Base-by-base conservation (phyloP, 805 yeast genomes). In the Ogataea trehaloabstinens region DNA sequence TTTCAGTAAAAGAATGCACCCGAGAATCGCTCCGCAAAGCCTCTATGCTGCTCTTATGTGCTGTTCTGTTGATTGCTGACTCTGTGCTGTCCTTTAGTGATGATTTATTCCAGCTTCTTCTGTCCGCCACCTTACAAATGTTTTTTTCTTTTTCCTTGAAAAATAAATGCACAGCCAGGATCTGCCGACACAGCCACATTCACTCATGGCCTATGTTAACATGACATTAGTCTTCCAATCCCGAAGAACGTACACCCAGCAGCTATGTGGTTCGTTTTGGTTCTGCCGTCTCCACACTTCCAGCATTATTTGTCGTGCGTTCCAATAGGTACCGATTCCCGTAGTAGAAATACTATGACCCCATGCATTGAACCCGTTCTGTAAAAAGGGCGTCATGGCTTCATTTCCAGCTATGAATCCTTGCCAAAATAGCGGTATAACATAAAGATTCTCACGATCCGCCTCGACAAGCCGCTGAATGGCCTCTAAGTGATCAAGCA, bases 341-440 rank as follows among this genome's bases (percentile, higher is more conserved):
- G 72, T 70, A 31, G 61, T 63, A 4, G 79, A 73, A 31, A 77
- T 76, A 41, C 76, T 76, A n/a, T 76, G 78, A 8, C 80, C 81
- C 95, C 95, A 87, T 41, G 70, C 67, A 53, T 78, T 80, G 62
- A 77, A 86, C 29, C 87, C 81, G 42, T 71, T 63, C 47, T 85
- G 91, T 25, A 81, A 60, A 24, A 67, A 68, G 1, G 60, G 50
- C 5, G 81, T 76, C 42, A 76, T 73, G 8, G 89, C 82, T 45
- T 85, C 88, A 52, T 93, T 82, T 0, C 95, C 95, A 1, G 91
- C 89, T 31, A 88, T 82, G 49, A 88, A 88, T 0, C 93, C 95
- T 54, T 85, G 91, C 93, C 95, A 88, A 51, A 86, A 79, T 24
- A 86, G 64, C 4, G 96, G 95, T 24, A 82, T 76, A 35, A 78